Percentiles rank a stretch among this genome's conserved stretches.
Conservation (phyloP, 371 early-diverging fungal genomes). For the Saksenaea oblongispora region DNA sequence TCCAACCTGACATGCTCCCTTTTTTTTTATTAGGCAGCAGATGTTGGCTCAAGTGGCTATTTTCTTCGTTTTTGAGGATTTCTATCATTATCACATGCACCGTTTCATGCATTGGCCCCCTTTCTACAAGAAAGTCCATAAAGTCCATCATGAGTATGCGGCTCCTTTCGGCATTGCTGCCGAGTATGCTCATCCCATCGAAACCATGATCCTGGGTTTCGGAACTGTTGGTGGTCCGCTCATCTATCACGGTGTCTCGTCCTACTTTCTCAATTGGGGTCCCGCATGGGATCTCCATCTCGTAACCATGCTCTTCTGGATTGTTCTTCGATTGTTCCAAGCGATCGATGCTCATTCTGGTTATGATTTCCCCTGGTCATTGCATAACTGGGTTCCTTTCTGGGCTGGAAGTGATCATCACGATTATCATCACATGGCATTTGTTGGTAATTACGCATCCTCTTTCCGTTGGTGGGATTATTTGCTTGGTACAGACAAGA, state of each 20-base stretch:
- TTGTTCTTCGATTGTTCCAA: conserved; percentile 73
- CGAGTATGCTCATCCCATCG: conserved; percentile 84
- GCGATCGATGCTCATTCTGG: conserved; percentile 92
- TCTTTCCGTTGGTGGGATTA: conserved; percentile 84
- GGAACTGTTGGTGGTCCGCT: conserved; percentile 76
- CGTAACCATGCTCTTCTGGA: conserved; percentile 80
- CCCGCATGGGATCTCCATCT: conserved; percentile 69
- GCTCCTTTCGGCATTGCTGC: conserved; percentile 87
- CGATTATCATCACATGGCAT: conserved; percentile 79
- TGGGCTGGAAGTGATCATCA: conserved; percentile 83
- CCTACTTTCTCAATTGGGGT: conserved; percentile 8
- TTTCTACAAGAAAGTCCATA: conserved; percentile 87
- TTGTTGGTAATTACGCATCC: conserved; percentile 77
- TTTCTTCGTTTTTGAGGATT: conserved; percentile 82
- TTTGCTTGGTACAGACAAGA: conserved; percentile 77
- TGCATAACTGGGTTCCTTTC: conserved; percentile 74
- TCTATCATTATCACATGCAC: conserved; percentile 81
- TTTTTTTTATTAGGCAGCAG: conserved; percentile 14
- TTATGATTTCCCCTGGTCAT: conserved; percentile 92
- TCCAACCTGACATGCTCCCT: too few species aligned
- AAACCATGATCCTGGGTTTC: conserved; percentile 72
- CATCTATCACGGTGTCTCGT: conserved; percentile 30
- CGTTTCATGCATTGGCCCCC: conserved; percentile 83
- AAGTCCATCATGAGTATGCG: conserved; percentile 89
- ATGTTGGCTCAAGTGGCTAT: conserved; percentile 54